Evolutionary conservation across 2,329 filamentous ascomycete species (phyloP), one percentile per base, ranked within the genome.

Genomic region (Bipolaris gigantea): DNA sequence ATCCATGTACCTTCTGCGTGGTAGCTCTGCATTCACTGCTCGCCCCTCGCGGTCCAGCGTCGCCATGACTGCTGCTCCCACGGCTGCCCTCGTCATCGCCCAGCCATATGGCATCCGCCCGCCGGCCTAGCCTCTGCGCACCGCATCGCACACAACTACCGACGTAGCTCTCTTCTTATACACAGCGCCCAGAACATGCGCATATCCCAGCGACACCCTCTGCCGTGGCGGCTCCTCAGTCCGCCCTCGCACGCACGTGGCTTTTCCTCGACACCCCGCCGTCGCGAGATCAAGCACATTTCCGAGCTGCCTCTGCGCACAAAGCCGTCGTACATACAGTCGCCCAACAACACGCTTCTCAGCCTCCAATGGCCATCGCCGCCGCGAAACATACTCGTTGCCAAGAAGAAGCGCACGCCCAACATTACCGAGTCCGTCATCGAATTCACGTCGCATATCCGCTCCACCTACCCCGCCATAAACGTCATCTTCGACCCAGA

Each of bases 401-500:
- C 89, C 41, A 86, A 87, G 71, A 90, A 90, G 70, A 80, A 85
- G 59, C 78, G 81, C 60, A 82, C 83, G 2, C 76, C 79, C 2
- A 73, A 75, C 25, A 82, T 86, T 47, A 84, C 81, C 25, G 72
- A 78, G 13, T 82, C 83, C 2, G 72, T 87, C 34, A 67, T 85
- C 55, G 83, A 85, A 64, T 85, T 85, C 66, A 79, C 79, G 39
- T 79, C 80, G 69, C 89, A 97, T 74, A 83, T 97, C 54, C 84
- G 86, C 62, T 81, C 80, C 57, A 90, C 90, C 55, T 97, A 97
- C 73, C 88, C 91, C 1, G 84, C 84, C 48, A 84, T 92, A 59
- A 89, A 90, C 66, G 81, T 97, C 44, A 84, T 97, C 10, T 86
- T 97, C 62, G 94, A 97, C 74, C 86, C 83, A 3, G 81, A 85